Percentiles rank a stretch among this genome's conserved stretches.
Conservation (phyloP, 208 protist genomes). For the Trypanosoma vivax region DNA sequence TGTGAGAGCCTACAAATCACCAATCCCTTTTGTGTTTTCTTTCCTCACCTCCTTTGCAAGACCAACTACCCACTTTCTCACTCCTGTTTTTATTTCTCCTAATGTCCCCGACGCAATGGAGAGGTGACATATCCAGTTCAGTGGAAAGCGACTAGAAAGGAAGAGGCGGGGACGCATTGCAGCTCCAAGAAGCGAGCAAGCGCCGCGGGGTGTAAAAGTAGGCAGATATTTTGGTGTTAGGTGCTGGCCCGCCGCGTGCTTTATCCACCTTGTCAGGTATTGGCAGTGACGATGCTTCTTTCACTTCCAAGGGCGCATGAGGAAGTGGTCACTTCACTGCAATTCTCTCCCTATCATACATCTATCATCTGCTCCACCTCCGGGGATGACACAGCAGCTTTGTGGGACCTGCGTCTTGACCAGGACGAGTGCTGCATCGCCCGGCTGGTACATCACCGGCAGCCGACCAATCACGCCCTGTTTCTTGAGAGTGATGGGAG, state of each 20-base stretch:
- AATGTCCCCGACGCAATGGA: no score
- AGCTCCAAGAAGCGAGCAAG: no score
- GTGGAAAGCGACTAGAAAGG: no score
- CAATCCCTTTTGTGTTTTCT: no score
- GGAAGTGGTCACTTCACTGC: constrained; percentile 69
- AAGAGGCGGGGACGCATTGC: no score
- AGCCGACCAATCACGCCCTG: constrained; percentile 67
- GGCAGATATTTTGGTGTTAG: no score
- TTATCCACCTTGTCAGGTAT: background rate
- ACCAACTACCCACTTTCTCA: no score
- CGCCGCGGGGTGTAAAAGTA: no score
- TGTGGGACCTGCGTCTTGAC: constrained; percentile 53
- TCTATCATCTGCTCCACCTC: constrained; percentile 69
- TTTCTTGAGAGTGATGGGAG: constrained; percentile 37
- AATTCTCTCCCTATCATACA: constrained; percentile 43
- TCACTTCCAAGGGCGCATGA: constrained; percentile 51
- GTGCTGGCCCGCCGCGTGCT: background rate
- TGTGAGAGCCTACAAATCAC: no score
- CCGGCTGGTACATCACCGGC: constrained; percentile 39
- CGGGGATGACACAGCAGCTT: constrained; percentile 71
- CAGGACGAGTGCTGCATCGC: constrained; percentile 20
- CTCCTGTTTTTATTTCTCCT: no score
- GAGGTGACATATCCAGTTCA: no score
- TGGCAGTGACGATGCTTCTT: constrained; percentile 23
- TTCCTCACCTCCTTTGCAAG: no score